Evolutionary conservation across 768 basidiomycete genomes (phyloP).

Genomic region (Lentinula boryana): DNA sequence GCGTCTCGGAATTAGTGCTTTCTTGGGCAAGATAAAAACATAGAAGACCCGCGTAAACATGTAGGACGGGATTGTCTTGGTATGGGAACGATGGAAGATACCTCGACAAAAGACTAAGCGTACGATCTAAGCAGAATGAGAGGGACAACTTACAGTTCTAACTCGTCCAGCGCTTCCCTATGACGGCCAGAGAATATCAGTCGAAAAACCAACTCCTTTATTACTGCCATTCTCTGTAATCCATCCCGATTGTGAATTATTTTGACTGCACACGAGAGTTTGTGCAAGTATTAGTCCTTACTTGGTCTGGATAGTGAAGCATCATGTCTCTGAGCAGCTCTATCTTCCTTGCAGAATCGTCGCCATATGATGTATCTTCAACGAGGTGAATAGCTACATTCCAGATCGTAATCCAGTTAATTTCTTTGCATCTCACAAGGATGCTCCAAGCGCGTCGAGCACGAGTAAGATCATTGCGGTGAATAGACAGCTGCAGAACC

Average conservation of each 20-base stretch:
- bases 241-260: not conserved
- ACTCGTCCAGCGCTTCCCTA: constrained; percentile 73
- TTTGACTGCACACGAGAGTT: not conserved
- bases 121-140: not conserved
- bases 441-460: constrained; percentile 72
- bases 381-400: constrained; percentile 56
- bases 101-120: constrained; percentile 30
- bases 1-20: not conserved
- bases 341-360: constrained; percentile 28
- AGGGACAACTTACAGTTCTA: constrained; percentile 64
- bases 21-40: constrained; percentile 57
- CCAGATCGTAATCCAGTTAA: constrained; percentile 73
- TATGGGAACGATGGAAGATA: constrained; percentile 87
- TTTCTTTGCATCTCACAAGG: constrained; percentile 70
- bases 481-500: constrained; percentile 64
- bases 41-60: constrained; percentile 78
- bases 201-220: constrained; percentile 69
- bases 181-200: constrained; percentile 54
- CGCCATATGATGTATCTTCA: constrained; percentile 20
- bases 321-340: constrained; percentile 68
- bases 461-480: constrained; percentile 54
- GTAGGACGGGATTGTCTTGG: constrained; percentile 73
- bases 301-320: constrained; percentile 62
- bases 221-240: constrained; percentile 61
- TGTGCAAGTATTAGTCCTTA: constrained; percentile 24